Evolutionary conservation across 2,329 filamentous ascomycete species (phyloP).

Genomic region (Fusarium proliferatum): DNA sequence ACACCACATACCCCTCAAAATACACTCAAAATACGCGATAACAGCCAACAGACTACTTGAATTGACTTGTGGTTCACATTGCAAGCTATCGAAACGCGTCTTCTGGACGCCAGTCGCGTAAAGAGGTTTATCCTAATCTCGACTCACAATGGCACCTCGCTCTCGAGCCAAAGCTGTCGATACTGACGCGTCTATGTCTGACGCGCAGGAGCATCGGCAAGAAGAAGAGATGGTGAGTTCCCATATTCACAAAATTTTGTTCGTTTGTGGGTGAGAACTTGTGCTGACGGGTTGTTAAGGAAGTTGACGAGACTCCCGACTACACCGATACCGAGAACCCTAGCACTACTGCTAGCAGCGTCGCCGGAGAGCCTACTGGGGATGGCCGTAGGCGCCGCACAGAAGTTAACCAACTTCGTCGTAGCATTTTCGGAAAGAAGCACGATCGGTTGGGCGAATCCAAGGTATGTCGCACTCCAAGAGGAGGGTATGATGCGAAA

Average conservation of each 20-base stretch:
- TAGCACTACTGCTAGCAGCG: conserved; percentile 82
- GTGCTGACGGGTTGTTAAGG: conserved; percentile 51
- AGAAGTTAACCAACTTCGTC: conserved; percentile 88
- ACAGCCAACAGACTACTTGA: not conserved
- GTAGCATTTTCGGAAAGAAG: conserved; percentile 94
- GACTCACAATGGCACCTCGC: conserved; percentile 64
- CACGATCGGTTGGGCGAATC: conserved; percentile 92
- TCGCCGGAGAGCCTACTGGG: conserved; percentile 76
- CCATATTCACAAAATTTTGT: not conserved
- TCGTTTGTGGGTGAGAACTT: not conserved
- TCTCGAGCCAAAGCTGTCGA: conserved; percentile 65
- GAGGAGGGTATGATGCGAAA: conserved; percentile 6
- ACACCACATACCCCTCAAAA: conserved; percentile 13
- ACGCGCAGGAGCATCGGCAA: conserved; percentile 62
- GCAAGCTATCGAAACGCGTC: conserved; percentile 57
- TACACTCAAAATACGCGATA: not conserved
- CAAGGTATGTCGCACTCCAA: conserved; percentile 69
- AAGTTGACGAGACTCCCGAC: conserved; percentile 73
- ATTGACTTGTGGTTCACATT: conserved; percentile 21
- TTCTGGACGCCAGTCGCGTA: conserved; percentile 61
- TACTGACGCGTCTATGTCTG: conserved; percentile 72
- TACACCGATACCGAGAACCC: conserved; percentile 75
- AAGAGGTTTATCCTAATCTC: conserved; percentile 54
- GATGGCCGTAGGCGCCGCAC: conserved; percentile 89
- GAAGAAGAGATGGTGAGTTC: conserved; percentile 62